These are phyloP conservation scores for Melanomma pulvis-pyrius DNA, from an alignment of 495 filamentous ascomycete genomes.

Conservation along the genomic window DNA sequence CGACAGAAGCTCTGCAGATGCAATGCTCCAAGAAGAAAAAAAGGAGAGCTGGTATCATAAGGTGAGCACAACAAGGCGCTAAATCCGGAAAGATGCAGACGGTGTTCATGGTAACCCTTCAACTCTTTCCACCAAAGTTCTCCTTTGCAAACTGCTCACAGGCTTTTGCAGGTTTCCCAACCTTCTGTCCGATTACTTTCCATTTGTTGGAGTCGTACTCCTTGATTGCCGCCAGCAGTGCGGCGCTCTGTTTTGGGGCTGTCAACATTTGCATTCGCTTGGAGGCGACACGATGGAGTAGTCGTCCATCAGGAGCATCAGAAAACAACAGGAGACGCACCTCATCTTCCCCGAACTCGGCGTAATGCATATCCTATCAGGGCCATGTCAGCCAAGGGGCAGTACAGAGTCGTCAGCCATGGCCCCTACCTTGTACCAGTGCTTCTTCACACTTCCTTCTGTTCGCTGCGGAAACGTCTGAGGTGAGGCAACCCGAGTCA, in stretches of 20 bases:
- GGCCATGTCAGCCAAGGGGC: constrained; percentile 28
- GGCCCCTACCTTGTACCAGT: constrained; percentile 91
- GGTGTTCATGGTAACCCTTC: constrained; percentile 35
- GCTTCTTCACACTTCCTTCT: constrained; percentile 98
- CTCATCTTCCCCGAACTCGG: constrained; percentile 98
- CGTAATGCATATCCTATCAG: constrained; percentile 93
- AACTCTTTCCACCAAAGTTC: constrained; percentile 69
- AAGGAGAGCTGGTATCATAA: constrained; percentile 45
- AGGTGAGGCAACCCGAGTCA: constrained; percentile 36
- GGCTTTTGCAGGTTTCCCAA: constrained; percentile 97
- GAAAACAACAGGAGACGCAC: constrained; percentile 54
- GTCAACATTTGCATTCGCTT: constrained; percentile 40
- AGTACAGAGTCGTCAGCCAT: constrained; percentile 19
- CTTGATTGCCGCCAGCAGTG: constrained; percentile 90
- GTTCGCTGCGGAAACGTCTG: constrained; percentile 91
- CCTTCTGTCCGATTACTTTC: constrained; percentile 94
- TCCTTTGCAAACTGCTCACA: constrained; percentile 99
- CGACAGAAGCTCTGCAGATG: constrained; percentile 39
- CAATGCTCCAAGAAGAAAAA: constrained; percentile 40
- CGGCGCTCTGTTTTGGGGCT: constrained; percentile 64
- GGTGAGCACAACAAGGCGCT: constrained; percentile 33
- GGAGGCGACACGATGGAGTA: background rate
- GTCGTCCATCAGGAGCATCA: background rate
- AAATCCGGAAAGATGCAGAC: constrained; percentile 42
- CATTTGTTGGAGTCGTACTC: constrained; percentile 98